Evolutionary conservation across 2,329 filamentous ascomycete genomes (phyloP), one percentile per base, ranked within the genome.

Genomic region (Ophiostoma pallidulum): DNA sequence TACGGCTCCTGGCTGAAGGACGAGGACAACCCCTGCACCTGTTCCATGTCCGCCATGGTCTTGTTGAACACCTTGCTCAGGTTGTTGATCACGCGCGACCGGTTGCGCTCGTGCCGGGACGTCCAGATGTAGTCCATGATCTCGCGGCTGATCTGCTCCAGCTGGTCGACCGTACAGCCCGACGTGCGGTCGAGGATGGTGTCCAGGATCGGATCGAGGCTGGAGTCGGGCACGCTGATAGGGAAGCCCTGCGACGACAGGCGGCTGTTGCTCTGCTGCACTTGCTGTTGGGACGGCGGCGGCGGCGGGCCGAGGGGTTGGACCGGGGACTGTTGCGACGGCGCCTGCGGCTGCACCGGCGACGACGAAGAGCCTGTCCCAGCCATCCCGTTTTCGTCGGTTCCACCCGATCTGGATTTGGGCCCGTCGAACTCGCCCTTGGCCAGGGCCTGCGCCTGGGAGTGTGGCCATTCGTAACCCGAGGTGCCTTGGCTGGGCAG

Each of bases 41-140:
- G 60, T 58, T 80, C 75, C 50, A 90, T 86, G 60, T 90, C 85
- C 20, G 65, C 59, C 50, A 88, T 80, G 12, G 80, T 79, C 26
- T 81, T 78, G 57, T 94, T 90, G 63, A 95, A 95, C 4, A 85
- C 78, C 14, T 75, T 70, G 36, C 71, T 71, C 32, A 94, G 74
- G 32, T 53, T 50, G 45, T 54, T 58, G 18, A 65, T 56, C 16
- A 95, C 89, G 57, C 74, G 73, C 57, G 80, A 82, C 37, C 92
- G 79, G 65, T 98, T 92, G 78, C 86, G 92, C 59, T 94, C 82
- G 41, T 79, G 75, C 42, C 89, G 77, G 51, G 76, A 77, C 51
- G 74, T 74, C 92, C 92, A 98, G 38, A 97, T 77, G 53, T 82
- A 80, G 51, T 91, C 85, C 91, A 97, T 97, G 53, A 97, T 70